A percentile compares a stretch with the other conserved stretches of the same genome.
Conservation (phyloP, 2,329 filamentous ascomycete species). For the Penicillium sp. region DNA sequence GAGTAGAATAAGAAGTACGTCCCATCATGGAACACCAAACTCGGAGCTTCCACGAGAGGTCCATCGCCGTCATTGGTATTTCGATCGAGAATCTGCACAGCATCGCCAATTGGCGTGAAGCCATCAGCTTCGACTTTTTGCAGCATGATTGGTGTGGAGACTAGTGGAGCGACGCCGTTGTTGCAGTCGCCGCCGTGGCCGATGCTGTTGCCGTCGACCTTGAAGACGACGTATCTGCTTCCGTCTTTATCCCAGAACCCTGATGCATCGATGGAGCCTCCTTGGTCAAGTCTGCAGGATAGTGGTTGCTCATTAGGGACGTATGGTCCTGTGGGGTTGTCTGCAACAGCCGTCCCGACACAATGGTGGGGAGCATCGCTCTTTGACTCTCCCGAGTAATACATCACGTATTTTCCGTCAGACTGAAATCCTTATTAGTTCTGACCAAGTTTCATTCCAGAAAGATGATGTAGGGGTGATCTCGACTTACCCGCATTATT, state of each 20-base stretch:
- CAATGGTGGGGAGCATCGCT: constrained; percentile 53
- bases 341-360: constrained; percentile 58
- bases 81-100: constrained; percentile 61
- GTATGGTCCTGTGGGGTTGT: constrained; percentile 54
- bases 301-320: constrained; percentile 50
- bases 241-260: constrained; percentile 60
- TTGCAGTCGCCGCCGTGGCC: constrained; percentile 51
- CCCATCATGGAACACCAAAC: constrained; percentile 47
- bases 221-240: constrained; percentile 63
- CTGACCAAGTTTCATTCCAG: constrained; percentile 36
- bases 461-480: neutral
- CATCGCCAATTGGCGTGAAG: constrained; percentile 53
- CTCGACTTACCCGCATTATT: constrained; percentile 42
- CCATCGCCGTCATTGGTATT: constrained; percentile 59
- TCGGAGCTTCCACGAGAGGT: constrained; percentile 64
- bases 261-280: constrained; percentile 65
- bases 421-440: constrained; percentile 21
- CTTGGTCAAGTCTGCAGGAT: constrained; percentile 54
- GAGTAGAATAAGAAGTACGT: constrained; percentile 65
- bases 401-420: constrained; percentile 60
- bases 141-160: constrained; percentile 44
- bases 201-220: constrained; percentile 65
- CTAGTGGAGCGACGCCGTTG: constrained; percentile 44
- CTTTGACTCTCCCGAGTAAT: constrained; percentile 57
- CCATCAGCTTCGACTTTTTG: constrained; percentile 50